Percentiles rank a stretch among this genome's conserved stretches.
These are phyloP conservation scores for Hemileccinum impolitum DNA, from an alignment of 768 basidiomycete genomes.

Conservation along the genomic window DNA sequence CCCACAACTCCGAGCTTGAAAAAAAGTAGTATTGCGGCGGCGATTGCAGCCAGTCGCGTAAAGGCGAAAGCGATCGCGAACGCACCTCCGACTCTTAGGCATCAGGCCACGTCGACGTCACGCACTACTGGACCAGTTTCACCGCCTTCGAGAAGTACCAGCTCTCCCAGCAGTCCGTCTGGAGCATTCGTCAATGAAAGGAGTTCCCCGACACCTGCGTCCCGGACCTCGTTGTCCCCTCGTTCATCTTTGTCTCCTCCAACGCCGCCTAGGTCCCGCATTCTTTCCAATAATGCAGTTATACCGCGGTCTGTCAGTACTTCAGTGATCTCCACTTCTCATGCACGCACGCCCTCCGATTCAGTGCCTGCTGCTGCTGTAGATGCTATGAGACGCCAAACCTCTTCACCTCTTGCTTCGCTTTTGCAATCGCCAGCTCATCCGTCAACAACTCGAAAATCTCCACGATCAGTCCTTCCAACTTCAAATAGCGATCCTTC, in stretches of 20 bases:
- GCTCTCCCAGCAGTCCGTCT: constrained; percentile 41
- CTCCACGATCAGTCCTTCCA: constrained; percentile 37
- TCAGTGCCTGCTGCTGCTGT: constrained; percentile 15
- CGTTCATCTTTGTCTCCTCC: constrained; percentile 48
- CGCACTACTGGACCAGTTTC: constrained; percentile 47
- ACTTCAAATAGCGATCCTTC: constrained; percentile 29
- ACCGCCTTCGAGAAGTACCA: constrained; percentile 38
- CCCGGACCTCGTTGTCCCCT: constrained; percentile 48
- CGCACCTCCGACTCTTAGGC: constrained; percentile 74
- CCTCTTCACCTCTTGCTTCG: constrained; percentile 47
- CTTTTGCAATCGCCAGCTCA: constrained; percentile 31
- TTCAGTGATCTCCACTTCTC: constrained; percentile 30
- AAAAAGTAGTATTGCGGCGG: constrained; percentile 80
- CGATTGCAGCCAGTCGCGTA: constrained; percentile 86
- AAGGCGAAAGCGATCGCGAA: constrained; percentile 83
- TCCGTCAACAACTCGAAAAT: constrained; percentile 36
- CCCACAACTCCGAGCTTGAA: constrained; percentile 59
- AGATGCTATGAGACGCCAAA: constrained; percentile 38
- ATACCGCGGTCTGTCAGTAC: constrained; percentile 45
- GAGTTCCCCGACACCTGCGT: constrained; percentile 35
- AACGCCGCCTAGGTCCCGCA: constrained; percentile 39
- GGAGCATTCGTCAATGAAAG: constrained; percentile 40
- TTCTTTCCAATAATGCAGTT: constrained; percentile 35
- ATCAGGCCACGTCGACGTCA: constrained; percentile 75
- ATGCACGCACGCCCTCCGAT: constrained; percentile 47